Evolutionary conservation across 345 rosid species (phyloP).

Genomic region (Chamaenerion angustifolium): DNA sequence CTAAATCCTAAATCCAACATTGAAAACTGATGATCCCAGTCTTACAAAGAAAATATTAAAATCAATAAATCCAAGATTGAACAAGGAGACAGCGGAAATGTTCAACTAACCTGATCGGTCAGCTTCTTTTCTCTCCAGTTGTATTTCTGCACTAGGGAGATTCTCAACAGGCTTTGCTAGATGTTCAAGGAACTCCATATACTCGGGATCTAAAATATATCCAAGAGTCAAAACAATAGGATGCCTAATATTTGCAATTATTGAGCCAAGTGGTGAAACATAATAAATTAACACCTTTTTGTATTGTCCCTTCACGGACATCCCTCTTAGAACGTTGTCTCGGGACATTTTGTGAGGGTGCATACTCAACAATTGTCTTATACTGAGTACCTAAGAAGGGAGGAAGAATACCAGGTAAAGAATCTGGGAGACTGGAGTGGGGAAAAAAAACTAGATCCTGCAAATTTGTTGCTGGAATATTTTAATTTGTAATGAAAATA

Average conservation of each 20-base stretch:
- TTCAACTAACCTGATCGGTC: constrained; percentile 48
- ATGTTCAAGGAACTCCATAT: constrained; percentile 60
- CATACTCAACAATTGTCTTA: constrained; percentile 56
- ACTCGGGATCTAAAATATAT: constrained; percentile 43
- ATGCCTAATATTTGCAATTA: background rate
- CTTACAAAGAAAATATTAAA: too few species aligned
- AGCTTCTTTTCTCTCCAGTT: constrained; percentile 55
- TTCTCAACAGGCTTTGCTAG: constrained; percentile 59
- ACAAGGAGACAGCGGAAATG: background rate
- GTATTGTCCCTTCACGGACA: constrained; percentile 57
- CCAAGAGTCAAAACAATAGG: constrained; percentile 4
- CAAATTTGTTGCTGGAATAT: too few species aligned
- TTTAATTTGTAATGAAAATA: too few species aligned
- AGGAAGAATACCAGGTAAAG: background rate
- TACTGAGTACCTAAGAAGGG: constrained; percentile 42
- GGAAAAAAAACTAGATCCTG: too few species aligned
- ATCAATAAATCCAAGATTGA: background rate
- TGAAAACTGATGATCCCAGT: too few species aligned
- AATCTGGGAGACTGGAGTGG: too few species aligned
- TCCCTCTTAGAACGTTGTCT: constrained; percentile 43
- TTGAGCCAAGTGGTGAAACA: background rate
- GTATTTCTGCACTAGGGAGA: constrained; percentile 75
- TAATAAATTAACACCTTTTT: constrained; percentile 23
- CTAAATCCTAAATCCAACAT: too few species aligned
- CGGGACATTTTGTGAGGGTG: constrained; percentile 59